A percentile compares a stretch with the other conserved stretches of the same genome.
Conservation (phyloP, 1,284 basidiomycete species). For the Pisolithus thermaeus region DNA sequence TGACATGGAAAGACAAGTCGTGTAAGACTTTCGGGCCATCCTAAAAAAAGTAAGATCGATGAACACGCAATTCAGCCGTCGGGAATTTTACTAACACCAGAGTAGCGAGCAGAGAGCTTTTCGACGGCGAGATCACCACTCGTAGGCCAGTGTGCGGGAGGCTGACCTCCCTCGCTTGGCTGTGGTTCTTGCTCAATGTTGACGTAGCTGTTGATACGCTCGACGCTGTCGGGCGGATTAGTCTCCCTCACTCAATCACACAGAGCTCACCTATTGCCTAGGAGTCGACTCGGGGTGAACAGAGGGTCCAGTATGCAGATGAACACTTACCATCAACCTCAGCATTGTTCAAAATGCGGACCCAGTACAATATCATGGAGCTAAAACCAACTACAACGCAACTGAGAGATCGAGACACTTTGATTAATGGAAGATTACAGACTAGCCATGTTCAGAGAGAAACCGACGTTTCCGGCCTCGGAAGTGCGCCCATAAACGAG, state of each 20-base stretch:
- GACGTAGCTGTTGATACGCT: slow-evolving; percentile 70
- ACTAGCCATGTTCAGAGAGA: slow-evolving; percentile 48
- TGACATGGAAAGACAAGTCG: slow-evolving; percentile 48
- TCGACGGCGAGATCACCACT: slow-evolving; percentile 65
- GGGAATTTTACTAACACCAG: slow-evolving; percentile 26
- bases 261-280: slow-evolving; percentile 9
- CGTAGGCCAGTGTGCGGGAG: slow-evolving; percentile 77
- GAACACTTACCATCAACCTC: slow-evolving; percentile 47
- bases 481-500: slow-evolving; percentile 29
- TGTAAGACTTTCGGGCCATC: slow-evolving; percentile 49
- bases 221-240: slow-evolving; percentile 42
- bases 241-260: not conserved
- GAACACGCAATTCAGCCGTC: not conserved
- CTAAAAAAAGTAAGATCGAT: not conserved
- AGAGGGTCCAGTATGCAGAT: not conserved
- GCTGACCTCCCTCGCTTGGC: slow-evolving; percentile 43
- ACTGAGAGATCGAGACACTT: not conserved
- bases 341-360: slow-evolving; percentile 49
- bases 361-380: slow-evolving; percentile 47
- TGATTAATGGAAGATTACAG: not conserved
- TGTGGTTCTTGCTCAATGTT: slow-evolving; percentile 70
- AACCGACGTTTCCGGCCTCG: slow-evolving; percentile 41
- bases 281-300: not conserved
- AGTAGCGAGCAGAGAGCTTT: slow-evolving; percentile 57
- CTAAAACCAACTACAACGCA: slow-evolving; percentile 45